Percentiles rank a stretch among this genome's conserved stretches.
Conservation (phyloP, 1,284 basidiomycete genomes). For the Puccinia polysora region DNA sequence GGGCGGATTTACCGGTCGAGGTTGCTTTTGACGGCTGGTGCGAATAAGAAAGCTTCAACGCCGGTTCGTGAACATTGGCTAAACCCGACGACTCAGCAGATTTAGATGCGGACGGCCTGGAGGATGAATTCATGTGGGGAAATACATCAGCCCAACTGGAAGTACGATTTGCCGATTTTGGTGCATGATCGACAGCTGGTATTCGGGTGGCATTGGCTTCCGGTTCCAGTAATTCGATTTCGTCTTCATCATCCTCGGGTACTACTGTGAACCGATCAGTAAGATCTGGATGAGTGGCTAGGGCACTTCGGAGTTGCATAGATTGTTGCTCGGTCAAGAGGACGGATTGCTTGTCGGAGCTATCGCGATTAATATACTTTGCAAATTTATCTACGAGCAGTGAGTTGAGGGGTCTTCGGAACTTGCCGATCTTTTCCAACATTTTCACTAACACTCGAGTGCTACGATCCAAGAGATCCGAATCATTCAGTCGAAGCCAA, state of each 20-base stretch:
- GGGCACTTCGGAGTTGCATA: conserved; percentile 24
- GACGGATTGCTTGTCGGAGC: not conserved
- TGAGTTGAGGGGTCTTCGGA: conserved; percentile 44
- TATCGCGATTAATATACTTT: conserved; percentile 43
- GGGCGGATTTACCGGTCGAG: conserved; percentile 4
- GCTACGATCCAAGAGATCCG: conserved; percentile 48
- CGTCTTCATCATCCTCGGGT: conserved; percentile 20
- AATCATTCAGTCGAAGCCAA: conserved; percentile 83
- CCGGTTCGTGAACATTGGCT: not conserved
- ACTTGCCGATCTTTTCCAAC: conserved; percentile 48
- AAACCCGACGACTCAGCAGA: not conserved
- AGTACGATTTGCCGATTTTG: not conserved
- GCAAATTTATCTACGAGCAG: conserved; percentile 43
- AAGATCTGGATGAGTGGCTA: conserved; percentile 38
- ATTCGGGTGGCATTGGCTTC: not conserved
- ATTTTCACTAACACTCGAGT: conserved; percentile 47
- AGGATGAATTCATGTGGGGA: conserved; percentile 14
- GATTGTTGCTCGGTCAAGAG: conserved; percentile 41
- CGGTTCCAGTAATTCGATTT: conserved; percentile 22
- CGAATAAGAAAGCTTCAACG: conserved; percentile 15
- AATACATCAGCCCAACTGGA: conserved; percentile 21
- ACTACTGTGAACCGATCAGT: conserved; percentile 32
- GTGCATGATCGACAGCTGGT: not conserved
- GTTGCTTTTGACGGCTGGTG: conserved; percentile 4
- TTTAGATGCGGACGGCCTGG: not conserved